phyloP scores from a whole-genome alignment of 352 stramenopile genomes.

The Albugo candida region DNA sequence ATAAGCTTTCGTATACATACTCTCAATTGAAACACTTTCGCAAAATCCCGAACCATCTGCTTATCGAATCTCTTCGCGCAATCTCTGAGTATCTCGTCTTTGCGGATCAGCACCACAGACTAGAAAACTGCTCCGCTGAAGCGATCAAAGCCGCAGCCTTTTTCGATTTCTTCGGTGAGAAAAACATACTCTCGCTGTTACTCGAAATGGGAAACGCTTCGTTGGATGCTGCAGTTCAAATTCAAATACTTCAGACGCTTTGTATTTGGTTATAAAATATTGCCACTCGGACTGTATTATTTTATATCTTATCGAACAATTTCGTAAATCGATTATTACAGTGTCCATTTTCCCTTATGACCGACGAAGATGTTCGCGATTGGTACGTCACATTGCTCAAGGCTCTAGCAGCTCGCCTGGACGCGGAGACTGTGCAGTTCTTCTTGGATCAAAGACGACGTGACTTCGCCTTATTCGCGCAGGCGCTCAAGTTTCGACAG shows the following conservation, averaged over 20 bases:
- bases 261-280: constrained; percentile 85
- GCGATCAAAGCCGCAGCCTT: constrained; percentile 32
- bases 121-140: constrained; percentile 9
- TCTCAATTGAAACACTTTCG: constrained; percentile 30
- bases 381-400: constrained; percentile 82
- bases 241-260: constrained; percentile 86
- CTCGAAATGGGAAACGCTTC: constrained; percentile 53
- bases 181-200: constrained; percentile 85
- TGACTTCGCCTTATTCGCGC: constrained; percentile 55
- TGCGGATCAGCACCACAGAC: constrained; percentile 50
- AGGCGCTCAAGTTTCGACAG: constrained; percentile 43
- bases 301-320: constrained; percentile 92
- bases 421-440: constrained; percentile 79
- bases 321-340: constrained; percentile 86
- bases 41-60: constrained; percentile 38
- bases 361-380: constrained; percentile 70
- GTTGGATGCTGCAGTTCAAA: constrained; percentile 53
- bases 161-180: constrained; percentile 95
- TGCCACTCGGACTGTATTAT: constrained; percentile 76
- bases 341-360: constrained; percentile 41
- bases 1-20: too few species aligned
- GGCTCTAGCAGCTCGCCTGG: constrained; percentile 65
- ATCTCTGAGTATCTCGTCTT: constrained; percentile 78
- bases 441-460: constrained; percentile 29
- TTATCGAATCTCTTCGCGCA: constrained; percentile 67